Evolutionary conservation across 169 alveolate species (phyloP).

Genomic region (Amoebophrya sp.): DNA sequence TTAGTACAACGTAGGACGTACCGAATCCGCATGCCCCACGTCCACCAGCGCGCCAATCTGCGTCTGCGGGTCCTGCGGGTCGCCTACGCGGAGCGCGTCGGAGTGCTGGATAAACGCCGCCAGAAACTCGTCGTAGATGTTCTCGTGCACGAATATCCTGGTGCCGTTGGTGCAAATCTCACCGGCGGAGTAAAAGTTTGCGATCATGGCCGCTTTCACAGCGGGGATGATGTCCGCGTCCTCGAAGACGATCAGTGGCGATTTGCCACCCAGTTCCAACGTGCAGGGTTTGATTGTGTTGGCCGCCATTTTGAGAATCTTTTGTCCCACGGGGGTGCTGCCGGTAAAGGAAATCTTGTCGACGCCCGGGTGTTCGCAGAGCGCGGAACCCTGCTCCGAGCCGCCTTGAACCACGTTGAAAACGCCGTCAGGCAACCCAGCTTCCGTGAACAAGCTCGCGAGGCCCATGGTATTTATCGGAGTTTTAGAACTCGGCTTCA

Average conservation of each 20-base stretch:
- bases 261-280: conserved; percentile 35
- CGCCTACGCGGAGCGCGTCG: conserved; percentile 53
- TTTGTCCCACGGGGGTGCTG: conserved; percentile 40
- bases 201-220: conserved; percentile 57
- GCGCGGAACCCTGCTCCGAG: conserved; percentile 42
- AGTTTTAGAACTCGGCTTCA: conserved; percentile 68
- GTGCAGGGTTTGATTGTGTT: conserved; percentile 69
- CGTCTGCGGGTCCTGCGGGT: conserved; percentile 56
- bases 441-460: conserved; percentile 59
- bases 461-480: conserved; percentile 60
- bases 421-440: conserved; percentile 67
- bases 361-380: conserved; percentile 50
- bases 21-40: conserved; percentile 52
- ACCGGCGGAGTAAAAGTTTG: conserved; percentile 61
- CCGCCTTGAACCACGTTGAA: conserved; percentile 62
- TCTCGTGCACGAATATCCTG: conserved; percentile 63
- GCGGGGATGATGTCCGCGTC: conserved; percentile 65
- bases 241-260: not conserved
- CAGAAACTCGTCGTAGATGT: conserved; percentile 59
- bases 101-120: conserved; percentile 39
- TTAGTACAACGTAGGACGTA: no score
- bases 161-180: conserved; percentile 63
- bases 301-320: conserved; percentile 55
- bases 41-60: conserved; percentile 61
- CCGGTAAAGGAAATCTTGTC: conserved; percentile 72